phyloP scores from a whole-genome alignment of 2,329 filamentous ascomycete genomes.

The Zelopaecilomyces penicillatus region DNA sequence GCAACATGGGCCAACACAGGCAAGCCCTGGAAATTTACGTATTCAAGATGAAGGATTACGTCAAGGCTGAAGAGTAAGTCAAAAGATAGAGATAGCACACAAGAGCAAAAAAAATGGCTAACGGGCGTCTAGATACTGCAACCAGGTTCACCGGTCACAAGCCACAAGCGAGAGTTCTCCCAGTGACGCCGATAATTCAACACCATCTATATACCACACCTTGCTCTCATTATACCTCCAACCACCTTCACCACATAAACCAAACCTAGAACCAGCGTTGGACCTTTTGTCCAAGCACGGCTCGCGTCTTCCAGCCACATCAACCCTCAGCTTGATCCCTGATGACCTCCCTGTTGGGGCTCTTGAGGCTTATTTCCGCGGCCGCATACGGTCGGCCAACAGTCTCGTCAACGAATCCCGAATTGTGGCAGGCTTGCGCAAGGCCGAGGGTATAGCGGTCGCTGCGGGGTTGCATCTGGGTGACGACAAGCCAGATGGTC shows the following conservation, averaged over 20 bases:
- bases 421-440: conserved; percentile 67
- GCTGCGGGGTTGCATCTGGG: conserved; percentile 69
- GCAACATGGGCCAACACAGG: conserved; percentile 91
- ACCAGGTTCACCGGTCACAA: conserved; percentile 64
- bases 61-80: conserved; percentile 83
- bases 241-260: conserved; percentile 63
- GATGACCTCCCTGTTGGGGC: conserved; percentile 67
- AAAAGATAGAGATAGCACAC: no score
- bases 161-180: conserved; percentile 32
- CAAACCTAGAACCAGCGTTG: conserved; percentile 71
- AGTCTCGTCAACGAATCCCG: conserved; percentile 71
- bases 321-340: conserved; percentile 79
- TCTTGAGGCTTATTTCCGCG: conserved; percentile 84
- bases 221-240: conserved; percentile 83
- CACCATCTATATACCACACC: conserved; percentile 82
- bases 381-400: conserved; percentile 80
- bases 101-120: conserved; percentile 7
- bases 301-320: conserved; percentile 78
- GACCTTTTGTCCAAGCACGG: conserved; percentile 87
- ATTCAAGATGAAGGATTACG: conserved; percentile 80
- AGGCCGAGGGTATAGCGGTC: conserved; percentile 68
- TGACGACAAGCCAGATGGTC: conserved; percentile 45
- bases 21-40: conserved; percentile 97
- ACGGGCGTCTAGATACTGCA: conserved; percentile 62
- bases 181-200: conserved; percentile 37